phyloP scores from a whole-genome alignment of 257 asterid species.

The Solanum megistacrolobum region DNA sequence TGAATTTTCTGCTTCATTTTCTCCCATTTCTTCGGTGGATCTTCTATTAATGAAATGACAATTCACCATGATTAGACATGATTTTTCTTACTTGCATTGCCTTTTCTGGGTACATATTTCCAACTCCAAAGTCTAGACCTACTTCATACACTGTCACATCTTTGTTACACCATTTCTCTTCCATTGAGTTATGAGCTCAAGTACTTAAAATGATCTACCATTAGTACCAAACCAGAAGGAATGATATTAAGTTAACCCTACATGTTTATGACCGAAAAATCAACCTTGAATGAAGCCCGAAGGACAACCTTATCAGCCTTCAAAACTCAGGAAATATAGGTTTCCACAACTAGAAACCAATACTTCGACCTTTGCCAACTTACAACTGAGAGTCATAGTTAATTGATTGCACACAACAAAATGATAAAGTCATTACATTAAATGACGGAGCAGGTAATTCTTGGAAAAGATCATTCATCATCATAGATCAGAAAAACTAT shows the following conservation, averaged over 20 bases:
- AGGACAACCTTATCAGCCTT: not conserved
- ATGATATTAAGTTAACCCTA: too few relatives aligned
- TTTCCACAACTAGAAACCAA: not conserved
- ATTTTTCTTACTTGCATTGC: not conserved
- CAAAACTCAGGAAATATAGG: not conserved
- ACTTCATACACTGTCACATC: not conserved
- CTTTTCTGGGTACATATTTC: not conserved
- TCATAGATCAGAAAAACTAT: not conserved
- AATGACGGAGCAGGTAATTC: not conserved
- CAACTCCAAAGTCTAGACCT: not conserved
- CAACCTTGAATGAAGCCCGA: not conserved
- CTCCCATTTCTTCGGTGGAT: fast-evolving
- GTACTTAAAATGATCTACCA: not conserved
- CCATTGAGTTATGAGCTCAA: not conserved
- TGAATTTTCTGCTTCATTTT: not conserved
- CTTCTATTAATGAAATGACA: not conserved
- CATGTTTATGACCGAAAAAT: not conserved
- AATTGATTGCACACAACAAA: not conserved
- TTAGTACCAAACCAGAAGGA: not conserved
- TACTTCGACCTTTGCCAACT: not conserved
- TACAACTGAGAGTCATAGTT: not conserved
- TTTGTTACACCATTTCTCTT: not conserved
- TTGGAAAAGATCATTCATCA: not conserved
- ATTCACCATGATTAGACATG: not conserved
- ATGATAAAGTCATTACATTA: not conserved